A percentile compares a stretch with the other conserved stretches of the same genome.
Conservation (phyloP, 208 protist genomes). For the Wallacemonas sp. region DNA sequence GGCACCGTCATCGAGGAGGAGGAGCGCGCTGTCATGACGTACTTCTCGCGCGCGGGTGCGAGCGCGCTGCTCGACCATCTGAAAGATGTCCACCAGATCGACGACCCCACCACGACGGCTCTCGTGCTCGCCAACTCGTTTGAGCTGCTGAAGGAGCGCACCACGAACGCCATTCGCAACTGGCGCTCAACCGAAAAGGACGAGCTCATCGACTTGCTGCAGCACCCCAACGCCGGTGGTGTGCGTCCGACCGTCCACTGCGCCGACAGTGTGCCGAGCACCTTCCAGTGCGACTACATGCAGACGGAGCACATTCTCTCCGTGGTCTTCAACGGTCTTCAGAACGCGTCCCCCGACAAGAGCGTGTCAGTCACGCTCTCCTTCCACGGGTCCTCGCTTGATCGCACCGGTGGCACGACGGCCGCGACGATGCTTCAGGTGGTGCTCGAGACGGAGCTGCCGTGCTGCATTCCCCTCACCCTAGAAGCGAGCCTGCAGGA, state of each 20-base stretch:
- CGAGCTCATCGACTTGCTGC: slow-evolving; percentile 21
- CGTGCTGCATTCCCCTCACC: neutral
- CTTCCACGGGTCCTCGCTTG: neutral
- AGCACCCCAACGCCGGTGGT: neutral
- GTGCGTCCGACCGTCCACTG: slow-evolving; percentile 12
- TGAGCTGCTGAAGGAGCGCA: slow-evolving; percentile 32
- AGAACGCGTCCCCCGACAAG: neutral
- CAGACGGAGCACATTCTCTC: slow-evolving; percentile 16
- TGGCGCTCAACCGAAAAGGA: slow-evolving; percentile 30
- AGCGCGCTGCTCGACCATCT: slow-evolving; percentile 20
- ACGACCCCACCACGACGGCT: slow-evolving; percentile 2
- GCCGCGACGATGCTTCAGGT: slow-evolving; percentile 10
- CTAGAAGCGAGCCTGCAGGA: slow-evolving; percentile 3
- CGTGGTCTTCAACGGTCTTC: slow-evolving; percentile 13
- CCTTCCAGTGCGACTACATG: slow-evolving; percentile 28
- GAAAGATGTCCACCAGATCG: slow-evolving; percentile 9
- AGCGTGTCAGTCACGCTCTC: slow-evolving; percentile 1
- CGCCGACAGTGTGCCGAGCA: neutral
- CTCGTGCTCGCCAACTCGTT: slow-evolving; percentile 28
- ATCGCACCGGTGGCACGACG: neutral
- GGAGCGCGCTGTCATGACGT: slow-evolving; percentile 34
- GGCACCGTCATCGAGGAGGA: slow-evolving; percentile 33
- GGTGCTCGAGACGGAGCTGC: neutral
- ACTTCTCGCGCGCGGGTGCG: slow-evolving; percentile 26
- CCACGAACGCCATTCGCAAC: slow-evolving; percentile 29